These are phyloP conservation scores for Solanum phureja DNA, from an alignment of 257 asterid genomes.

Conservation along the genomic window DNA sequence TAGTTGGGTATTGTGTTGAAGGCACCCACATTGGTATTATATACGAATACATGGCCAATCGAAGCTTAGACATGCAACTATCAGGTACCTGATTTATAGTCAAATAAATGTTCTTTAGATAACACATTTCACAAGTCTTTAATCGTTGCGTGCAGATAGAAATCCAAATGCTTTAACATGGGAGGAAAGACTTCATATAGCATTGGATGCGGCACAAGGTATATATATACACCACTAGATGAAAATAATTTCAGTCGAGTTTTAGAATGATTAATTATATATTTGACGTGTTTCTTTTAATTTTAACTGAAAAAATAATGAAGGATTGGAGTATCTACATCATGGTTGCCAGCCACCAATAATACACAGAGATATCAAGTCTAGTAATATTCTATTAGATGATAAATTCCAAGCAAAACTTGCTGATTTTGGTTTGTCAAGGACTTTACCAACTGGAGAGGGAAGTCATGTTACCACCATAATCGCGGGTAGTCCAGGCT, in stretches of 20 bases:
- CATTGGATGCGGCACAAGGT: conserved; percentile 15
- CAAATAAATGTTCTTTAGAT: neutral
- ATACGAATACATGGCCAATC: conserved; percentile 7
- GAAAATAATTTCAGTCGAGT: neutral
- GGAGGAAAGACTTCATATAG: conserved; percentile 24
- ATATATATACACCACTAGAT: neutral
- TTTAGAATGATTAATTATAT: neutral
- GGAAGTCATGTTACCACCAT: conserved; percentile 9
- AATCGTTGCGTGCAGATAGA: neutral
- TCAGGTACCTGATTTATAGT: conserved; percentile 1
- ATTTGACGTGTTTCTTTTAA: neutral
- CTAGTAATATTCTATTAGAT: conserved; percentile 19
- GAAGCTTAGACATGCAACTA: conserved; percentile 1
- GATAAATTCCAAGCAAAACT: conserved; percentile 26
- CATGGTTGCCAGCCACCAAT: conserved; percentile 29
- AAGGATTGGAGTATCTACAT: conserved; percentile 41
- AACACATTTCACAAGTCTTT: neutral
- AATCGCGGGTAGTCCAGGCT: conserved; percentile 27
- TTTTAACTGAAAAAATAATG: neutral
- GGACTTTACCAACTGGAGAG: conserved; percentile 11
- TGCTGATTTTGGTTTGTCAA: conserved; percentile 38
- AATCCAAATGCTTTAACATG: conserved; percentile 19
- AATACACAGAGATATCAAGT: conserved; percentile 36
- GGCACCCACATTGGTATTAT: conserved; percentile 2
- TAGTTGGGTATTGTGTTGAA: conserved; percentile 9